These are phyloP conservation scores for Salmacisia buchloeana DNA, from an alignment of 1,284 basidiomycete genomes.

Conservation along the genomic window DNA sequence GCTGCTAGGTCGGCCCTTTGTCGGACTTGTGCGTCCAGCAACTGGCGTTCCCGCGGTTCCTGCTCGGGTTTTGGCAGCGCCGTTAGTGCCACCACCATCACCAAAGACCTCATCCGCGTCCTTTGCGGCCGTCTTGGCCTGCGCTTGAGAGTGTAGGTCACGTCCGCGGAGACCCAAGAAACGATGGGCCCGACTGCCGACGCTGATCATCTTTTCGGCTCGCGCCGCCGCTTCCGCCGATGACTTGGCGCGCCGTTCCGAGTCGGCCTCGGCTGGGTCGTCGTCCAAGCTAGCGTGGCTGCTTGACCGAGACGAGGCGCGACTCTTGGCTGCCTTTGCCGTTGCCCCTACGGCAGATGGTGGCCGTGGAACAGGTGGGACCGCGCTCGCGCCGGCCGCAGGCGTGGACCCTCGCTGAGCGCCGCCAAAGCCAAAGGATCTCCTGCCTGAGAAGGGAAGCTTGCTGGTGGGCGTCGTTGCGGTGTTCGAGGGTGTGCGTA, in stretches of 20 bases:
- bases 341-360: constrained; percentile 66
- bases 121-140: not conserved
- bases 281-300: constrained; percentile 30
- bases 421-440: constrained; percentile 1
- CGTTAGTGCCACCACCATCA: constrained; percentile 60
- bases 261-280: constrained; percentile 19
- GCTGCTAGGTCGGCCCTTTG: constrained; percentile 53
- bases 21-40: not conserved
- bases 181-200: constrained; percentile 74
- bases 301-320: constrained; percentile 17
- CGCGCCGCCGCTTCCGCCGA: constrained; percentile 38
- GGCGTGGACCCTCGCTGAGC: not conserved
- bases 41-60: constrained; percentile 55
- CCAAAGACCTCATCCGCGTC: constrained; percentile 3
- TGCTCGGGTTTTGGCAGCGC: constrained; percentile 55
- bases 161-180: constrained; percentile 55
- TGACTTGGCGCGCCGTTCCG: constrained; percentile 18
- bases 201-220: constrained; percentile 60
- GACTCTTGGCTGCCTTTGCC: not conserved
- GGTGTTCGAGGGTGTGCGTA: not conserved
- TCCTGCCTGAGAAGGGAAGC: not conserved
- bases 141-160: constrained; percentile 17
- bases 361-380: constrained; percentile 61
- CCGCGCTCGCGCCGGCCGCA: constrained; percentile 64
- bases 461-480: not conserved